Base-by-base conservation (phyloP, 2,329 filamentous ascomycete species). In the Xylariaceae sp. region DNA sequence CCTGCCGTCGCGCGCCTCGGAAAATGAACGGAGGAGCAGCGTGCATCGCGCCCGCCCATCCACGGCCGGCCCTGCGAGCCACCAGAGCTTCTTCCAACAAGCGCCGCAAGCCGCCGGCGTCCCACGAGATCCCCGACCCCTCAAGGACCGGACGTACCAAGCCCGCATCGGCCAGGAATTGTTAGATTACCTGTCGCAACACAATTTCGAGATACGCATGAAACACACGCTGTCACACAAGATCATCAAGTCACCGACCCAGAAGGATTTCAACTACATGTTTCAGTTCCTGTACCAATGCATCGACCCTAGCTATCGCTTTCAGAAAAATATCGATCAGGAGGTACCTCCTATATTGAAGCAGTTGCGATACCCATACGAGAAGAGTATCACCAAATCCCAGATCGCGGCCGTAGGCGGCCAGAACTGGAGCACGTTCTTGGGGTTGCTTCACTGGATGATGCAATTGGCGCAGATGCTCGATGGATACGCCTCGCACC, bases 171-270 rank as follows among this genome's bases (percentile, higher is more conserved):
- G 84, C 6, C 85, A 92, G 52, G 89, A 98, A 56, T 66, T 98
- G 39, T 68, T 94, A 50, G 92, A 98, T 51, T 98, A 94, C 59
- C 74, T 98, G 58, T 82, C 87, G 1, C 82, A 89, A 41, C 83
- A 96, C 62, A 95, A 96, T 59, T 98, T 97, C 56, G 92, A 98
- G 64, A 81, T 96, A 74, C 89, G 97, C 53, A 95, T 94, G 82
- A 96, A 94, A 65, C 86, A 97, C 61, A 83, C 81, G 2, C 70
- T 98, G n/a, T 86, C 87, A 1, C 83, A 85, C 48, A 96, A 96
- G 54, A 85, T 88, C 5, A 81, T 95, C 59, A 90, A 87, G 55
- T 94, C 87, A 30, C 94, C 92, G 0, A 98, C 90, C 1, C 90
- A 97, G 54, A 98, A 98, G 59, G 92, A 98, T 61, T 98, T 98